Evolutionary conservation across 139 green algal genomes (phyloP).

Genomic region (Auxenochlorella pyrenoidosa): DNA sequence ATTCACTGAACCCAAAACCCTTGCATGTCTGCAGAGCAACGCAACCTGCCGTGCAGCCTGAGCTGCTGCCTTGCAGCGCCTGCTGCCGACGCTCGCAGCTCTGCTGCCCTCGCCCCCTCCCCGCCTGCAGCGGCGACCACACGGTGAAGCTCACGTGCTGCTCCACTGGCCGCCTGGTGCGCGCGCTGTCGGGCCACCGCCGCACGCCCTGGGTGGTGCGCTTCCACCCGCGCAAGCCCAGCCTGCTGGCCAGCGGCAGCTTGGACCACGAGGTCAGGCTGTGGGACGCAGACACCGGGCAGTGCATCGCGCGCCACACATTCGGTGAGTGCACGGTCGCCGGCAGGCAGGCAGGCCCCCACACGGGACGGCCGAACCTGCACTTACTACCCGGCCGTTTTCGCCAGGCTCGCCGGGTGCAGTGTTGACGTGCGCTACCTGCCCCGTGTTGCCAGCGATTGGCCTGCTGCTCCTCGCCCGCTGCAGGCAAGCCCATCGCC

Average conservation of each 20-base stretch:
- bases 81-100: neutral
- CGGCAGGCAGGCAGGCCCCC: neutral
- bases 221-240: conserved; percentile 77
- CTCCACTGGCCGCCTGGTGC: conserved; percentile 61
- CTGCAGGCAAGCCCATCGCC: conserved; percentile 85
- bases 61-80: too few species aligned
- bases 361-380: too few species aligned
- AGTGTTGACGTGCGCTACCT: too few species aligned
- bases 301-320: conserved; percentile 70
- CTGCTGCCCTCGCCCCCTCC: neutral
- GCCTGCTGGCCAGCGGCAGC: conserved; percentile 84
- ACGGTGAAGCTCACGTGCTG: conserved; percentile 90
- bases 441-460: neutral
- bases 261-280: conserved; percentile 87
- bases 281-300: conserved; percentile 77
- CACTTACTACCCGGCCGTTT: too few species aligned
- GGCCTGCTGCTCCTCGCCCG: neutral
- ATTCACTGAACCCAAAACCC: too few species aligned
- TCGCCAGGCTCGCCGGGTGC: too few species aligned
- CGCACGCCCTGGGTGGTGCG: conserved; percentile 94
- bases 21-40: too few species aligned
- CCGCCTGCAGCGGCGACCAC: conserved; percentile 86
- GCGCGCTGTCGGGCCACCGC: conserved; percentile 76
- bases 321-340: conserved; percentile 63
- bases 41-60: too few species aligned